Percentiles rank a stretch among this genome's conserved stretches.
phyloP scores from a whole-genome alignment of 2,329 filamentous ascomycete genomes.

The Alternaria conjuncta region DNA sequence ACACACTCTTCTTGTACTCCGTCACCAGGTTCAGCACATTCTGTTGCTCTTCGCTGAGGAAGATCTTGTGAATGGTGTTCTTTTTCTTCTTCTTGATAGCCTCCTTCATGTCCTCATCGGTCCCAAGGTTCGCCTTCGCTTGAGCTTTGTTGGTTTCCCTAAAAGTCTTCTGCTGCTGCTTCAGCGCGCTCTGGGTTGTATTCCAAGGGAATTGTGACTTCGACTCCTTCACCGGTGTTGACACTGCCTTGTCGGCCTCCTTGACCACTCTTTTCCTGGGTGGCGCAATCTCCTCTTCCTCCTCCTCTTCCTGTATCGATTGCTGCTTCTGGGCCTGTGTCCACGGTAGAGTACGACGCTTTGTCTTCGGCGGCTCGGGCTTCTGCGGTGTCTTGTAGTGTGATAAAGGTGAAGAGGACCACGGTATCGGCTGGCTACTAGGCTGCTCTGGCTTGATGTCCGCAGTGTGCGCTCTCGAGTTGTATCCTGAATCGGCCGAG shows the following conservation, averaged over 20 bases:
- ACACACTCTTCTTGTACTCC: conserved; percentile 83
- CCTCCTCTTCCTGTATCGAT: conserved; percentile 22
- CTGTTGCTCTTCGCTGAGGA: conserved; percentile 84
- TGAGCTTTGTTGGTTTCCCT: conserved; percentile 66
- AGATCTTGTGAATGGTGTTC: conserved; percentile 62
- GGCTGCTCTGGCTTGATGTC: conserved; percentile 21
- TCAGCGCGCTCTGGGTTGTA: conserved; percentile 73
- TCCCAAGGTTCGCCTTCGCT: conserved; percentile 47
- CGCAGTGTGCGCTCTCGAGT: conserved; percentile 33
- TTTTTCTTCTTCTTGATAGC: conserved; percentile 52
- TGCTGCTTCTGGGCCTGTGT: conserved; percentile 48
- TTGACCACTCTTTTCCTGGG: conserved; percentile 40
- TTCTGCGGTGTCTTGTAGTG: conserved; percentile 48
- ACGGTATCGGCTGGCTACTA: conserved; percentile 69
- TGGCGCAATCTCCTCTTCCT: conserved; percentile 21
- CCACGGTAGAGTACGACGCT: conserved; percentile 64
- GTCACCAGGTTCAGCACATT: conserved; percentile 84
- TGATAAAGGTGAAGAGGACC: conserved; percentile 71
- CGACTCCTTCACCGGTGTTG: conserved; percentile 54
- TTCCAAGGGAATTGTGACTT: conserved; percentile 67
- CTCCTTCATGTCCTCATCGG: conserved; percentile 57
- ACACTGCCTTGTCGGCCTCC: conserved; percentile 46
- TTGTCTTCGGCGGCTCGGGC: conserved; percentile 17
- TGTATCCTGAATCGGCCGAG: conserved; percentile 48
- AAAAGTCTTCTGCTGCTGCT: conserved; percentile 77